phyloP scores from a whole-genome alignment of 2,329 filamentous ascomycete species.

The Thielaviopsis cerberus region DNA sequence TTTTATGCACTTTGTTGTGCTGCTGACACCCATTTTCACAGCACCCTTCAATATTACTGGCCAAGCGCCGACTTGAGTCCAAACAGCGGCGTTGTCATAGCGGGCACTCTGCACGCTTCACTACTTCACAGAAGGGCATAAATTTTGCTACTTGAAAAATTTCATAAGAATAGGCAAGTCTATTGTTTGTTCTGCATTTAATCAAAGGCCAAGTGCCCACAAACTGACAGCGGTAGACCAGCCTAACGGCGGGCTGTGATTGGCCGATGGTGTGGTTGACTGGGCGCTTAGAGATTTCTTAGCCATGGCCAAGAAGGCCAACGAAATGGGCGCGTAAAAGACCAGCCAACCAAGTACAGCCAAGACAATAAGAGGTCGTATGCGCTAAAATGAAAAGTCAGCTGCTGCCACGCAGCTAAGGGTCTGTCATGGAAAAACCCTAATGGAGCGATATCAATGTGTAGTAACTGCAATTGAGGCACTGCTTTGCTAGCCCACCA shows the following conservation, averaged over 20 bases:
- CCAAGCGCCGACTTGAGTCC: neutral
- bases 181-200: neutral
- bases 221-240: neutral
- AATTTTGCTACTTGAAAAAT: no score
- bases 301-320: neutral
- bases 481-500: no score
- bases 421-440: no score
- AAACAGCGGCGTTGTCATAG: neutral
- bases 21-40: neutral
- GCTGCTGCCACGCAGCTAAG: no score
- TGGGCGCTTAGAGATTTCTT: constrained; percentile 1
- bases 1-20: neutral
- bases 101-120: neutral
- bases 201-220: neutral
- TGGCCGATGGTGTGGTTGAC: neutral
- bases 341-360: neutral
- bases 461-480: no score
- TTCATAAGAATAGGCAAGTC: neutral
- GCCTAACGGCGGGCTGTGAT: neutral
- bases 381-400: no score
- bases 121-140: no score
- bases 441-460: no score
- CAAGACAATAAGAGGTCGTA: neutral
- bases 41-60: neutral
- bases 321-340: neutral